Conservation (phyloP, 768 basidiomycete genomes). For the Pleurotus tuber-regium region DNA sequence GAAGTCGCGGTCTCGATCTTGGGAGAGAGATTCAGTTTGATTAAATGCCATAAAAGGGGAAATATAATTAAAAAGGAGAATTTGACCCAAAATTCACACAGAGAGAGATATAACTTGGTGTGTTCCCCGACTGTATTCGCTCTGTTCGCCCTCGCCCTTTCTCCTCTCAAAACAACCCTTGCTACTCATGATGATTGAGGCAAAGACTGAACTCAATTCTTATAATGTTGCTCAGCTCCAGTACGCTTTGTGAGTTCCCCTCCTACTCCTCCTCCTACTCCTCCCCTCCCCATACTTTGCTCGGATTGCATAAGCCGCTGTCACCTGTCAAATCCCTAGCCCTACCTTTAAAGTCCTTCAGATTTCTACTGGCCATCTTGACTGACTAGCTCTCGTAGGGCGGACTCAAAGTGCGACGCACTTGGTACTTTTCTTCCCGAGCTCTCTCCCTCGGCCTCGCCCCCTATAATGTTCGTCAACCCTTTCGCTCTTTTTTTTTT, state of each 20-base stretch:
- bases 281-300: slow-evolving; percentile 11
- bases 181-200: slow-evolving; percentile 58
- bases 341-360: too few relatives aligned
- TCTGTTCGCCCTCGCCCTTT: slow-evolving; percentile 9
- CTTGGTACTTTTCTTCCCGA: slow-evolving; percentile 29
- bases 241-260: slow-evolving; percentile 49
- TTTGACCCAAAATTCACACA: slow-evolving; percentile 1
- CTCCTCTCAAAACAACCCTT: too few relatives aligned
- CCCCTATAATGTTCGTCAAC: slow-evolving; percentile 39
- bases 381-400: too few relatives aligned
- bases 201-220: slow-evolving; percentile 46
- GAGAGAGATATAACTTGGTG: neutral
- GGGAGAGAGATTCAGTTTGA: neutral
- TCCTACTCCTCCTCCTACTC: slow-evolving; percentile 3
- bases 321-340: slow-evolving; percentile 24
- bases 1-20: too few relatives aligned
- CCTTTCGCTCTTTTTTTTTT: slow-evolving; percentile 6
- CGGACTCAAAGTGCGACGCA: slow-evolving; percentile 36
- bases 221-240: slow-evolving; percentile 67
- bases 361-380: too few relatives aligned
- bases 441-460: slow-evolving; percentile 45
- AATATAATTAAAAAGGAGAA: slow-evolving; percentile 6
- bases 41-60: slow-evolving; percentile 4
- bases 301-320: slow-evolving; percentile 21
- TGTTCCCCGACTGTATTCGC: too few relatives aligned